Base-by-base conservation (phyloP, 768 basidiomycete species). In the Phaffia tasmanica region DNA sequence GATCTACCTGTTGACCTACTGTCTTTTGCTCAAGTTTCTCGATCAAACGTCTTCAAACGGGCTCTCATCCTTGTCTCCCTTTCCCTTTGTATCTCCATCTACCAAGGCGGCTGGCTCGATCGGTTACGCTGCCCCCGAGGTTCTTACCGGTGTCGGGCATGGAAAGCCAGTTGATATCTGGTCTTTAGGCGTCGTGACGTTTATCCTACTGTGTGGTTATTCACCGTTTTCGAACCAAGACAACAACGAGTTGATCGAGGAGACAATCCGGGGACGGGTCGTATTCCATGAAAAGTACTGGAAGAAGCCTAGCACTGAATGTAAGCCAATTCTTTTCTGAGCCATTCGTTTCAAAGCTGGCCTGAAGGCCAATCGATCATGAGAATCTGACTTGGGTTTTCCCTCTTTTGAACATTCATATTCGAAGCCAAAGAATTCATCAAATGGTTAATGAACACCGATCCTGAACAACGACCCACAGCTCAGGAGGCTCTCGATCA, bases 181-280 rank as follows among this genome's bases (percentile, higher is more conserved):
- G 95, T 85, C 86, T 32, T 85, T 85, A 5, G 95, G 94, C 89
- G 89, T 98, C 70, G 97, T 99, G 71, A 87, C 93, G 21, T 98
- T 95, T 76, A 89, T 95, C 62, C 80, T 98, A 18, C 81, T 95
- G 1, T 94, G 94, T 72, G 94, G 94, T 1, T 98, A 98, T 78
- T 85, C 88, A 1, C 95, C 95, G 0, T 98, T 98, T 81, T 83
- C 90, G 53, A 85, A 87, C 0, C 87, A 89, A 29, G 86, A 92
- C 72, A 77, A 83, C 60, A 82, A 83, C 66, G 83, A 84, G 57
- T 81, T 97, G 48, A 80, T 87, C 61, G 81, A 83, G 35, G 91
- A 98, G 76, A 94, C 89, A n/a, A 86, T 84, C 0, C 83, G 82
- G 48, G 92, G 86, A 0, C 85, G 84, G 71, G 81, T 97, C 57